Base-by-base conservation (phyloP, 139 green algal genomes). In the Tetradesmus obliquus region DNA sequence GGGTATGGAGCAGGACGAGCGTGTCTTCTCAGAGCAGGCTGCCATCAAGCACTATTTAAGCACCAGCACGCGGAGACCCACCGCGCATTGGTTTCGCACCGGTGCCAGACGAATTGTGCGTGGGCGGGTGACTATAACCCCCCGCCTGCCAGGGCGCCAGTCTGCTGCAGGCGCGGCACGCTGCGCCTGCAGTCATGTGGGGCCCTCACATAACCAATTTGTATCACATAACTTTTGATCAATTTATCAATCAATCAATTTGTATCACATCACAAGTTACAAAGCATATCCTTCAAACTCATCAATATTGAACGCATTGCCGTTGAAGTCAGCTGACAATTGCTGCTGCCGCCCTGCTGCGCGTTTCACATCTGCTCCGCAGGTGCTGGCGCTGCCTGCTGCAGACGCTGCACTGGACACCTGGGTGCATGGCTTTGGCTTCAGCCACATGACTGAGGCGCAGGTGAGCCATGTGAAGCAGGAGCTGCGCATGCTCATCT, bases 401-500 rank as follows among this genome's bases (percentile, higher is more conserved):
- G 90, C 93, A 58, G 86, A 96, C 17, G 86, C 95, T 88, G 96
- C 95, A 2, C 87, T 86, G 51, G 84, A 85, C 55, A 96, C 95
- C 0, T 97, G 95, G 95, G 92, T 91, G 57, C 20, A 87, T 55
- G 95, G 95, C 91, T 97, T 97, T 84, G 58, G 72, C 12, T 96
- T 97, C 87, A 55, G 45, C 12, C 80, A 93, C 91, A 88, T 92
- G 71, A 55, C 94, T 3, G 90, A 94, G 54, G 79, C 93, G 24
- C 90, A 96, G 58, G 81, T 96, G 71, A 85, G 90, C 54, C 79
- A 94, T 24, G 94, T 95, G 17, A 95, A 95, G 69, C 86, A 89
- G 54, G 95, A 98, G 92, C 93, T 98, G 90, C 95, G 95, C 62
- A 93, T 98, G 93, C 94, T 98, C 32, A 94, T 98, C 53, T 98